Conservation (phyloP, 371 early-diverging fungal genomes). For the Rhizopus microsporus region DNA sequence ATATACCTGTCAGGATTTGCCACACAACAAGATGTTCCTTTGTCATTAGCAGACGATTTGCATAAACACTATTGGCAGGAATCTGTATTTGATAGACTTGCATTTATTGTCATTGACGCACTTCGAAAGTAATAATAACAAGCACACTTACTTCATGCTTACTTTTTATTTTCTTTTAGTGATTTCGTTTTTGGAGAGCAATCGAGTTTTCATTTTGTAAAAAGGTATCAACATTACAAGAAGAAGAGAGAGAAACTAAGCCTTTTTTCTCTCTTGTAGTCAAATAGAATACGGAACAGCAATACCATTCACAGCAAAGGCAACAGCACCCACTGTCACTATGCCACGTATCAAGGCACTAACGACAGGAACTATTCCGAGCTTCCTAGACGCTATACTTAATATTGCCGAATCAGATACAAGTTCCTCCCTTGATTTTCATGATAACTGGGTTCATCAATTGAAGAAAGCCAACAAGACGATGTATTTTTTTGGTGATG, state of each 20-base stretch:
- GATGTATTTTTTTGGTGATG: constrained; percentile 90
- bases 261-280: constrained; percentile 26
- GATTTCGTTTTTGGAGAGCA: constrained; percentile 74
- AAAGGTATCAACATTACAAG: constrained; percentile 41
- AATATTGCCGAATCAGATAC: constrained; percentile 86
- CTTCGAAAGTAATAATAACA: constrained; percentile 55
- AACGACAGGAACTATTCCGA: constrained; percentile 84
- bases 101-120: constrained; percentile 82
- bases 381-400: constrained; percentile 75
- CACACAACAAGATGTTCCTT: constrained; percentile 22
- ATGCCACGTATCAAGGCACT: constrained; percentile 93
- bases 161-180: constrained; percentile 37
- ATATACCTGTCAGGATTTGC: constrained; percentile 65
- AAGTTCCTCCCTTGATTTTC: constrained; percentile 63
- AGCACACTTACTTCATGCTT: neutral
- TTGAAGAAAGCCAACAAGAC: constrained; percentile 55
- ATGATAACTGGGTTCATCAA: constrained; percentile 80
- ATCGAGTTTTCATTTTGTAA: constrained; percentile 66
- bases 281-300: constrained; percentile 53
- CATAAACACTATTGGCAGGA: constrained; percentile 15
- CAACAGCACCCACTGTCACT: constrained; percentile 93
- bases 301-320: constrained; percentile 68
- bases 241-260: neutral
- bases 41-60: constrained; percentile 1
- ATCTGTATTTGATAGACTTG: constrained; percentile 70